Evolutionary conservation across 768 basidiomycete species (phyloP), one percentile per base, ranked within the genome.

Genomic region (Amanita exitialis): DNA sequence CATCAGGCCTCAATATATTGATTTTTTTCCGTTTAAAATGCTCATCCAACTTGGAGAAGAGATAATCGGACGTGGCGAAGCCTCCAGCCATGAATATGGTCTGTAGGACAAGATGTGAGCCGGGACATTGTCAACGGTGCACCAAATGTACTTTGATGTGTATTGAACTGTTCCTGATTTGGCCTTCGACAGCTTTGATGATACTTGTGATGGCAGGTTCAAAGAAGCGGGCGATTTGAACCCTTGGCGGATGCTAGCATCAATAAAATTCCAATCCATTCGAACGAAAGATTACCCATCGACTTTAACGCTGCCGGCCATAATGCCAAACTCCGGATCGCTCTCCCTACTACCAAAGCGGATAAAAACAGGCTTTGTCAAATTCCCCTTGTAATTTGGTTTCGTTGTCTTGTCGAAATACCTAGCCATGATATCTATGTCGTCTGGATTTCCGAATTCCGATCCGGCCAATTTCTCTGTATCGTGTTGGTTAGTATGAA

Each of bases 31-130:
- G 44, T 10, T 66, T 62, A 6, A 77, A 65, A 13, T 67, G 55
- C 27, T 53, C 55, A 45, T 69, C 69, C 20, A 78, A 65, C 44
- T 66, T 62, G 1, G 62, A 54, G 53, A 72, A 77, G n/a, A 80
- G 59, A 66, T 70, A 78, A 38, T 74, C 69, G 49, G 69, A 78
- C 1, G 75, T 72, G 8, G 73, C 71, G 58, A 79, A 79, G 0
- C 76, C 77, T 7, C 78, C 77, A 1, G 79, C 76, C 12, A 79
- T 61, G 51, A 79, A 70, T 20, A 76, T 66, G 13, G 65, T 49
- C 69, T 72, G 39, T 13, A 12, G 5, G 27, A 13, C 6, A 28
- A 10, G 36, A 36, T 12, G 32, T 5, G 21, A 13, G 27, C 28
- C 4, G 0, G 25, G 2, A 28, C 39, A 21, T n/a, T 13, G 10